These are phyloP conservation scores for Fusarium succisae DNA, from an alignment of 2,329 filamentous ascomycete genomes.

Conservation along the genomic window DNA sequence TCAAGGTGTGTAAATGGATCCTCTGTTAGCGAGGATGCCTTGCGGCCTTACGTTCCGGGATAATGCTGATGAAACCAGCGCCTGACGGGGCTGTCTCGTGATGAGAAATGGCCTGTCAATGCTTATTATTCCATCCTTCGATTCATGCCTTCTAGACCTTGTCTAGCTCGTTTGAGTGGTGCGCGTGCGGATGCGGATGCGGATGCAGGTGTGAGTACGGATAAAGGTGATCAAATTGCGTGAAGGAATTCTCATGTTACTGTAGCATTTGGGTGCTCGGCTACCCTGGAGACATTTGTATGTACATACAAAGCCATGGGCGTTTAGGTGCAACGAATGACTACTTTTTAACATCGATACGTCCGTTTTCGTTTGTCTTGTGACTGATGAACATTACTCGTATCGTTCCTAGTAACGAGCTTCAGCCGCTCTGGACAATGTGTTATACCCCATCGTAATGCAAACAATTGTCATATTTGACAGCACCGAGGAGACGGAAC, in stretches of 20 bases:
- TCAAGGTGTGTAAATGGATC: neutral
- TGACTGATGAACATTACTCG: neutral
- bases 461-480: neutral
- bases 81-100: constrained; percentile 10
- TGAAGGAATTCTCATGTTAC: neutral
- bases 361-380: neutral
- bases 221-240: constrained; percentile 7
- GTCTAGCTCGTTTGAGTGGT: neutral
- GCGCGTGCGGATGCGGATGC: neutral
- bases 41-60: constrained; percentile 25
- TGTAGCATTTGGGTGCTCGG: neutral
- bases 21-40: constrained; percentile 8
- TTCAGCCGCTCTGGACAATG: neutral
- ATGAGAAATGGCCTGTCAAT: neutral
- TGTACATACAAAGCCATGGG: neutral
- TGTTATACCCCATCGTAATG: neutral
- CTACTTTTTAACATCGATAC: neutral
- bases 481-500: constrained; percentile 5
- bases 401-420: neutral
- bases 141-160: neutral
- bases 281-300: neutral
- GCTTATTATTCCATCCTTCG: neutral
- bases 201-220: neutral
- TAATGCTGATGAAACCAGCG: neutral
- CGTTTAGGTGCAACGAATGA: neutral